Percentiles rank a stretch among this genome's conserved stretches.
These are phyloP conservation scores for Backusella parvicylindrica DNA, from an alignment of 192 early-diverging fungal species.

Conservation along the genomic window DNA sequence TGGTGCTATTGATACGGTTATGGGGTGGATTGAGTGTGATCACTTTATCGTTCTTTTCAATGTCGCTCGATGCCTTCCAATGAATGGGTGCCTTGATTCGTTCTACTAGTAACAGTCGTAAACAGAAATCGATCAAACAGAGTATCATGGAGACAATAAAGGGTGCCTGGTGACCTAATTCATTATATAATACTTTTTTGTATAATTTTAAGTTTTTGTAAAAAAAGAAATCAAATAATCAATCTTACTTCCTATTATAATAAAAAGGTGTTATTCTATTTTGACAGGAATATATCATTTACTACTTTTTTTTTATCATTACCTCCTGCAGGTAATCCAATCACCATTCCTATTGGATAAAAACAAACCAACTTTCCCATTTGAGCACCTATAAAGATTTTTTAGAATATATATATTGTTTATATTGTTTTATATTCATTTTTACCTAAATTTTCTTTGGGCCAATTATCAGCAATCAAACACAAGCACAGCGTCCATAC, in stretches of 20 bases:
- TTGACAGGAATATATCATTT: not conserved
- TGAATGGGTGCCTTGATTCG: slow-evolving; percentile 24
- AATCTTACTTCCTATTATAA: slow-evolving; percentile 16
- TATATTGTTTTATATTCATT: not conserved
- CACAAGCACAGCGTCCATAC: slow-evolving; percentile 14
- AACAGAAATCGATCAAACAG: slow-evolving; percentile 35
- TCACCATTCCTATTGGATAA: slow-evolving; percentile 40
- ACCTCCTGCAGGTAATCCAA: slow-evolving; percentile 42
- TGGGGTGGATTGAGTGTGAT: not conserved
- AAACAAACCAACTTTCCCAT: slow-evolving; percentile 45
- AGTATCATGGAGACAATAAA: slow-evolving; percentile 42
- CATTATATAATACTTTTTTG: slow-evolving; percentile 30
- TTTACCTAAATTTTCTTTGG: slow-evolving; percentile 23
- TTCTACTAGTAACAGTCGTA: slow-evolving; percentile 41
- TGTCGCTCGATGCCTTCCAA: slow-evolving; percentile 13
- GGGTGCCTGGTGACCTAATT: slow-evolving; percentile 38
- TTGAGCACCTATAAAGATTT: slow-evolving; percentile 37
- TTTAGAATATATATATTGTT: not conserved
- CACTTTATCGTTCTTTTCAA: not conserved
- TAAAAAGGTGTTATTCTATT: not conserved
- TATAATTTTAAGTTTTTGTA: not conserved
- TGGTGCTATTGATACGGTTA: slow-evolving; percentile 15
- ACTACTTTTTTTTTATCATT: not conserved
- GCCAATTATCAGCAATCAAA: slow-evolving; percentile 26
- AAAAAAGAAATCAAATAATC: not conserved